A percentile compares a stretch with the other conserved stretches of the same genome.
phyloP scores from a whole-genome alignment of 805 yeast genomes.

The Candida dendrica region DNA sequence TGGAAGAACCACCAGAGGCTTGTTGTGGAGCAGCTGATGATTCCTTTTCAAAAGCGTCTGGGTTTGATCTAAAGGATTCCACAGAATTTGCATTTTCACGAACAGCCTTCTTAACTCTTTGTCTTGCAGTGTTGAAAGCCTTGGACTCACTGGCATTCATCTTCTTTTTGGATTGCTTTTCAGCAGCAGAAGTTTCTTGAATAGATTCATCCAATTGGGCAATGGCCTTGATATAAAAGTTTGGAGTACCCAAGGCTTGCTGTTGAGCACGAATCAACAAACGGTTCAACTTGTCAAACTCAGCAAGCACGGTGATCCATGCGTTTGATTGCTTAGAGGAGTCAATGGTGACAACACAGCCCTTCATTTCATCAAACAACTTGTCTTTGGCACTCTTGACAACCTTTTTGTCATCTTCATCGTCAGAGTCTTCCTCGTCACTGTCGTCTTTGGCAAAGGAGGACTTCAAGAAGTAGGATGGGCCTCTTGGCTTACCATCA shows the following conservation, averaged over 20 bases:
- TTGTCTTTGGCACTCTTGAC: slow-evolving; percentile 94
- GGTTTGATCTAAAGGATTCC: slow-evolving; percentile 55
- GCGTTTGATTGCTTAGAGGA: slow-evolving; percentile 62
- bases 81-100: slow-evolving; percentile 62
- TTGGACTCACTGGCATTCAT: slow-evolving; percentile 77
- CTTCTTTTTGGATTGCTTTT: slow-evolving; percentile 51
- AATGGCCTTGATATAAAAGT: slow-evolving; percentile 58
- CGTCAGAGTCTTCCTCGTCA: slow-evolving; percentile 45
- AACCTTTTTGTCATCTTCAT: slow-evolving; percentile 68
- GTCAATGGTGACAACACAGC: slow-evolving; percentile 59
- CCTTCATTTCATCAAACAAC: slow-evolving; percentile 78
- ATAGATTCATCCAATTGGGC: slow-evolving; percentile 68
- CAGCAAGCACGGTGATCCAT: slow-evolving; percentile 70
- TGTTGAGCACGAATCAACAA: slow-evolving; percentile 62
- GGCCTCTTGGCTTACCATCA: slow-evolving; percentile 35
- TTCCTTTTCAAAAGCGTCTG: slow-evolving; percentile 66
- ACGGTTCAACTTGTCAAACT: slow-evolving; percentile 74
- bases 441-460: slow-evolving; percentile 30
- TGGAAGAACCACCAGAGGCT: slow-evolving; percentile 19
- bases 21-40: slow-evolving; percentile 24
- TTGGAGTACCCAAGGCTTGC: slow-evolving; percentile 71
- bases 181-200: slow-evolving; percentile 38
- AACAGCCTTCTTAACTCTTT: slow-evolving; percentile 74
- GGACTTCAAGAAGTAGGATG: slow-evolving; percentile 36
- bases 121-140: slow-evolving; percentile 81